phyloP scores from a whole-genome alignment of 108 stramenopile genomes.

The Cyclotella baltica region DNA sequence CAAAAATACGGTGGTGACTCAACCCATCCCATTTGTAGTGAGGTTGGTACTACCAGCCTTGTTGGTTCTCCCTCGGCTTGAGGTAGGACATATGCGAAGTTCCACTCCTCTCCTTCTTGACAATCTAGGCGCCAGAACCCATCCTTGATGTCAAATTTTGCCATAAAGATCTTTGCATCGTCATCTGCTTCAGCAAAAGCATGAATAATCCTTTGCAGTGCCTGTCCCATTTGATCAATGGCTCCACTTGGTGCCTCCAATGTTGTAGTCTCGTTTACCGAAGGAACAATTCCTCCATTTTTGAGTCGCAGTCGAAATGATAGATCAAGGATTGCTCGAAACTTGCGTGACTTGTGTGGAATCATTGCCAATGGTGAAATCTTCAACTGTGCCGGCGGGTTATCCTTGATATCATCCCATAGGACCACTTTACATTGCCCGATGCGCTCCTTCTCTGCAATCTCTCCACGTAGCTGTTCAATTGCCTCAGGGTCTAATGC shows the following conservation, averaged over 20 bases:
- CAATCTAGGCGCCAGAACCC: slow-evolving; percentile 1
- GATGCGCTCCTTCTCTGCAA: background rate
- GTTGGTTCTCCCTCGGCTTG: background rate
- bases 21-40: slow-evolving; percentile 9
- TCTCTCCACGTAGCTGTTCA: background rate
- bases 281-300: background rate
- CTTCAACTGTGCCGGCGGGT: background rate
- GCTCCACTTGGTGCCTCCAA: background rate
- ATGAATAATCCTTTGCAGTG: background rate
- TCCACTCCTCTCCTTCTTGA: slow-evolving; percentile 2
- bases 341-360: background rate
- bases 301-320: background rate
- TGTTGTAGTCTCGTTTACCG: background rate
- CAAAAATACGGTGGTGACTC: slow-evolving; percentile 5
- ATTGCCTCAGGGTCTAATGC: background rate
- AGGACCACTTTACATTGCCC: background rate
- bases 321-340: background rate
- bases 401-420: background rate
- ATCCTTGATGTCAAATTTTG: slow-evolving; percentile 9
- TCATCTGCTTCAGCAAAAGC: background rate
- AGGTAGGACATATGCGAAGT: slow-evolving; percentile 1
- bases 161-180: slow-evolving; percentile 6
- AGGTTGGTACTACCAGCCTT: background rate
- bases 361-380: slow-evolving; percentile 8
- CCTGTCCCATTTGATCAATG: slow-evolving; percentile 3